phyloP scores from a whole-genome alignment of 768 basidiomycete genomes.

The Leucosporidium creatinivorum region DNA sequence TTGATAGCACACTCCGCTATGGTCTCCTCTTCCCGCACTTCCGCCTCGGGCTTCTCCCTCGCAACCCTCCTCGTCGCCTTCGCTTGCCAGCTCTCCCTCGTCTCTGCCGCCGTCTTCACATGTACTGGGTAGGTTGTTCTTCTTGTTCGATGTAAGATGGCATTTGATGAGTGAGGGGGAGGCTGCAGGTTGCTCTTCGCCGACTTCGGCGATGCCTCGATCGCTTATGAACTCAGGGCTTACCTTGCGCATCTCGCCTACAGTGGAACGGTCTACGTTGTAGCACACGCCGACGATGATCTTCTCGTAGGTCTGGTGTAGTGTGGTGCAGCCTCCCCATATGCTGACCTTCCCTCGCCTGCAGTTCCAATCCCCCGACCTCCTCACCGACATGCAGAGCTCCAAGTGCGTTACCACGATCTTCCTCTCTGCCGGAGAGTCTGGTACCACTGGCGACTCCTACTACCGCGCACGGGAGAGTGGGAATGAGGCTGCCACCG shows the following conservation, averaged over 20 bases:
- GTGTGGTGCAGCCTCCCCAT: background rate
- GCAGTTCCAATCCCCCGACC: constrained; percentile 7
- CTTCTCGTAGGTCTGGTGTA: constrained; percentile 8
- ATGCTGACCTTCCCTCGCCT: background rate
- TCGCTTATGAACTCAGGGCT: too few species aligned
- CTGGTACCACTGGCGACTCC: constrained; percentile 14
- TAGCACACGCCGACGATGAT: constrained; percentile 30
- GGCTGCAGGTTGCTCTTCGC: too few species aligned
- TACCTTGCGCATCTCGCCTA: too few species aligned
- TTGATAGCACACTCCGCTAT: background rate
- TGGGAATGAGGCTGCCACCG: constrained; percentile 30
- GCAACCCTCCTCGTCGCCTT: constrained; percentile 3
- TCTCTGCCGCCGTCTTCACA: constrained; percentile 11
- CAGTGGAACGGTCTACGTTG: constrained; percentile 5
- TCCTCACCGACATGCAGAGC: constrained; percentile 5
- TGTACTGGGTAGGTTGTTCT: constrained; percentile 6
- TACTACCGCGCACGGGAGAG: constrained; percentile 23
- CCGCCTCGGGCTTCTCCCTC: background rate
- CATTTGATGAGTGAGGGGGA: too few species aligned
- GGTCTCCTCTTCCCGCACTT: background rate
- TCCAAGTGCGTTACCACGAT: constrained; percentile 18
- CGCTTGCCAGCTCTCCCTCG: background rate
- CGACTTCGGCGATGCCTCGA: too few species aligned
- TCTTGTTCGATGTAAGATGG: background rate
- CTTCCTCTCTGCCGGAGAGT: constrained; percentile 29